Evolutionary conservation across 148 eudicot genomes (phyloP), one percentile per base, ranked within the genome.

Genomic region (Dianthus caryophyllus): DNA sequence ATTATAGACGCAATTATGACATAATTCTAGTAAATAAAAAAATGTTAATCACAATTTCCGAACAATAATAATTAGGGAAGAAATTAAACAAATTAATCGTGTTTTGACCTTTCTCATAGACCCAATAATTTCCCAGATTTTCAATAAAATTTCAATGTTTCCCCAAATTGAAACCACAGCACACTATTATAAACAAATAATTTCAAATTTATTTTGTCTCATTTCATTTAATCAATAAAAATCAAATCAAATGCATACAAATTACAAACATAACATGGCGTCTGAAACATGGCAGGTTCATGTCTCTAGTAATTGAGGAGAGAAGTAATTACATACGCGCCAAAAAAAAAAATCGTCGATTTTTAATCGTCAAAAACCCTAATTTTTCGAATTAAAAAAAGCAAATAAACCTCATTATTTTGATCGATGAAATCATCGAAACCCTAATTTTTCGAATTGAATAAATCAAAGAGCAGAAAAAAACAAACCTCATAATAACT

Each of bases 281-380:
- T 74, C 71, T 69, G 83, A 25, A n/a, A 41, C 13, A 44, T 81
- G 73, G 66, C 85, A 76, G 89, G 64, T 52, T 72, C 54, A 51
- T 85, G 89, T 83, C 82, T 70, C 81, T 70, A 69, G 47, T 67
- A 64, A 29, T 68, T 52, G 44, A 71, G 29, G 63, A 26, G 24
- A 64, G 53, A 54, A 55, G 63, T 51, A 22, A 13, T 24, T 20
- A 21, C 51, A 22, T 54, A 24, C 20, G 24, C 64, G 58, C 57
- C 70, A 57, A 72, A 72, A 46, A 16, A n/a, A n/a, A n/a, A n/a
- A n/a, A n/a, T 18, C 38, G 38, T 33, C 38, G 38, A 33, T 7
- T 33, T 7, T 33, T 33, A 33, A 33, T 33, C 7, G n/a, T 33
- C 38, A 33, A 33, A 33, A 33, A 3, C 4, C 7, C 38, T 33